Evolutionary conservation across 768 basidiomycete genomes (phyloP).

Genomic region (Xerocomellus chrysenteron): DNA sequence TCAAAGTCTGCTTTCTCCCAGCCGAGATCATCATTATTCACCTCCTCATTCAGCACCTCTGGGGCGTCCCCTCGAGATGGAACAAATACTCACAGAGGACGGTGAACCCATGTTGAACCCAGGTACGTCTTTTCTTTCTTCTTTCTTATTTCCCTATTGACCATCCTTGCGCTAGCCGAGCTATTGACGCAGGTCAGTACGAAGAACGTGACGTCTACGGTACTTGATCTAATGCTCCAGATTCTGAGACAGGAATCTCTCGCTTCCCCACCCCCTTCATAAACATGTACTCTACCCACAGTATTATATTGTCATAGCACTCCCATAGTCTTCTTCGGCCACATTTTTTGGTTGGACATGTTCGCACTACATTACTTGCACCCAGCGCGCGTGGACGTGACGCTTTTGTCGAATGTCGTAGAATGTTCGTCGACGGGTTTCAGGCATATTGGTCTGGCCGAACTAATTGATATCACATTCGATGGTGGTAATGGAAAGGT

Average conservation of each 20-base stretch:
- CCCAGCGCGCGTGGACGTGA: conserved; percentile 14
- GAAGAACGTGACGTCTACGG: conserved; percentile 7
- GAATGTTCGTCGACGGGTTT: conserved; percentile 13
- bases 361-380: conserved; percentile 27
- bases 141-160: conserved; percentile 4
- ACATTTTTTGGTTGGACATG: conserved; percentile 13
- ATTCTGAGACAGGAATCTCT: conserved; percentile 52
- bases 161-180: conserved; percentile 38
- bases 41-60: conserved; percentile 22
- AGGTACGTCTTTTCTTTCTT: conserved; percentile 42
- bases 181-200: conserved; percentile 58
- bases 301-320: conserved; percentile 21
- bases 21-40: conserved; percentile 27
- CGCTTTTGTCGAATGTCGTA: conserved; percentile 12
- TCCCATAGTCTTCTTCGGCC: conserved; percentile 15
- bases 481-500: not conserved
- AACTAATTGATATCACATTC: conserved; percentile 25
- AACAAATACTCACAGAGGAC: conserved; percentile 60
- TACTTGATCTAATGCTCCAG: conserved; percentile 31
- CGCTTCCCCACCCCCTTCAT: conserved; percentile 65
- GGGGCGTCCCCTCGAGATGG: conserved; percentile 45
- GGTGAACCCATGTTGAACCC: conserved; percentile 68
- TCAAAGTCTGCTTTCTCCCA: conserved; percentile 23
- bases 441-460: not conserved
- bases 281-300: conserved; percentile 30